Percentiles rank a stretch among this genome's conserved stretches.
phyloP scores from a whole-genome alignment of 2,329 filamentous ascomycete genomes.

The Neobulgaria alba region DNA sequence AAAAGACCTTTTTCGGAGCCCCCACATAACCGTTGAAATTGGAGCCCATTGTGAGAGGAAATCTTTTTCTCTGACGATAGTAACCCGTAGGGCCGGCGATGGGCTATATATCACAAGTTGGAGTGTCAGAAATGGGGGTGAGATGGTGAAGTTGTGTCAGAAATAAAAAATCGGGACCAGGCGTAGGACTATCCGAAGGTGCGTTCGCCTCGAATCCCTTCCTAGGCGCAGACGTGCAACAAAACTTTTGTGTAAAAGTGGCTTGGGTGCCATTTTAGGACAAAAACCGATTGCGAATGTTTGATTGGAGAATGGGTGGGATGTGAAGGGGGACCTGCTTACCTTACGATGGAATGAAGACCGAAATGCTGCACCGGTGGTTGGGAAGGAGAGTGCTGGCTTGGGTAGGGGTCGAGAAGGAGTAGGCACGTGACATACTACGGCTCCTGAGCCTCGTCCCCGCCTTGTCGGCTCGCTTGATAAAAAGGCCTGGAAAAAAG shows the following conservation, averaged over 20 bases:
- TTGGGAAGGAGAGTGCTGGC: not conserved
- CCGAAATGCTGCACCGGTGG: too few species aligned
- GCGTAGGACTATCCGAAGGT: not conserved
- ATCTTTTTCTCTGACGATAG: slow-evolving; percentile 22
- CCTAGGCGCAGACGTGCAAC: slow-evolving; percentile 13
- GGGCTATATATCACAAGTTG: slow-evolving; percentile 17
- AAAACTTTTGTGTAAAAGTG: slow-evolving; percentile 4
- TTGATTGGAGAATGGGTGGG: too few species aligned
- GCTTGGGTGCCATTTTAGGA: not conserved
- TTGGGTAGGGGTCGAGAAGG: not conserved
- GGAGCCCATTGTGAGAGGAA: slow-evolving; percentile 19
- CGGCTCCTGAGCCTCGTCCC: not conserved
- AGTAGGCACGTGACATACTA: not conserved
- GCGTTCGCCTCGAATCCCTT: not conserved
- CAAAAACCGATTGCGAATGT: not conserved
- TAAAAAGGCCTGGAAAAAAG: not conserved
- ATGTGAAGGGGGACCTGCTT: too few species aligned
- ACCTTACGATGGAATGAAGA: too few species aligned
- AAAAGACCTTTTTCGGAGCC: slow-evolving; percentile 19
- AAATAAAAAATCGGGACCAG: slow-evolving; percentile 9
- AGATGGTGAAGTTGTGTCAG: slow-evolving; percentile 19
- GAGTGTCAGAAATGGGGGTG: slow-evolving; percentile 13
- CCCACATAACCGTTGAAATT: slow-evolving; percentile 12
- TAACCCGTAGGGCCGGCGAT: slow-evolving; percentile 2
- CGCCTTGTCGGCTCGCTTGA: not conserved